Evolutionary conservation across 257 asterid species (phyloP).

Genomic region (Nemophila menziesii): DNA sequence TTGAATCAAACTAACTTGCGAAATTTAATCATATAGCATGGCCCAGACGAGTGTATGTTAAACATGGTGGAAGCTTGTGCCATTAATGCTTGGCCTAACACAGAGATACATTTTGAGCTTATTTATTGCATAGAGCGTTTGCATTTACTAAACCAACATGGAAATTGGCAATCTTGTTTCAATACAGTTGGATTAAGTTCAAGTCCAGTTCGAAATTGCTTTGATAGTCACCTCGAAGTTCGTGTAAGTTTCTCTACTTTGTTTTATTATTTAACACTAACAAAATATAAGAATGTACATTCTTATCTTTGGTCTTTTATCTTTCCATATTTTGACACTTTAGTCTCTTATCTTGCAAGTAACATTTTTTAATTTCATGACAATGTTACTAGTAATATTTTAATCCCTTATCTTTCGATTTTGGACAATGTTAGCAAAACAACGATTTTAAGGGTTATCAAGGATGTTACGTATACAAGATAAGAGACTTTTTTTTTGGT

Average conservation of each 20-base stretch:
- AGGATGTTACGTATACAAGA: no score
- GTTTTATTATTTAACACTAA: background rate
- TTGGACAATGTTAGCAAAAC: no score
- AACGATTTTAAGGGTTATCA: no score
- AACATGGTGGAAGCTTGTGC: conserved; percentile 78
- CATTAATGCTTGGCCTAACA: conserved; percentile 54
- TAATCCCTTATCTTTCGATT: no score
- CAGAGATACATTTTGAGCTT: conserved; percentile 53
- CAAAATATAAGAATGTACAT: no score
- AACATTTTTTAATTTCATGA: no score
- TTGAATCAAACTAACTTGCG: background rate
- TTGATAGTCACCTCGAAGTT: conserved; percentile 43
- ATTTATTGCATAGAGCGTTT: conserved; percentile 59
- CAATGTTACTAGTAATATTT: no score
- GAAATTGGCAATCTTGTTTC: conserved; percentile 65
- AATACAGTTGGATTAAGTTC: conserved; percentile 30
- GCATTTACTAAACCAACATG: conserved; percentile 45
- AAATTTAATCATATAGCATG: conserved; percentile 46
- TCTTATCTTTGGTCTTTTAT: no score
- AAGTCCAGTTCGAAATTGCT: conserved; percentile 44
- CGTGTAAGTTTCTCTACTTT: conserved; percentile 23
- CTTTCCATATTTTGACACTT: no score
- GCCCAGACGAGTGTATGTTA: conserved; percentile 64
- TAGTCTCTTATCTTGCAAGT: no score
- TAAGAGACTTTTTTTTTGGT: no score